Evolutionary conservation across 352 stramenopile species (phyloP), one percentile per base, ranked within the genome.

Genomic region (Phytophthora lateralis): DNA sequence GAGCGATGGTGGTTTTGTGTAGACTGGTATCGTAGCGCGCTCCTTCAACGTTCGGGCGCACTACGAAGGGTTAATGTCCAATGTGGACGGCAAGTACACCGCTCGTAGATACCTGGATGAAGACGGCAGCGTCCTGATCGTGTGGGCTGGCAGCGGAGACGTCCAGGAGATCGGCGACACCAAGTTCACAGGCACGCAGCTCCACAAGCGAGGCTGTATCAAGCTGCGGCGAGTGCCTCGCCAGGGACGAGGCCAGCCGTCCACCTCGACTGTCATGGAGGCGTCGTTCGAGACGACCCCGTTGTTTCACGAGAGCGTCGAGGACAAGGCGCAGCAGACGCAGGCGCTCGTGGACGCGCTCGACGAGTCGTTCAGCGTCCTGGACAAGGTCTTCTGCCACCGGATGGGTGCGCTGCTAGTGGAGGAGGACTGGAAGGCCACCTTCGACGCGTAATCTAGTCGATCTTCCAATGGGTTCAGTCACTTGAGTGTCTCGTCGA

Each of bases 261-360:
- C 63, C 20, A 67, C 46, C 24, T 55, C 50, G 18, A 75, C 76
- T 24, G 59, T 75, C 4, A 56, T 86, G 45, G 75, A 89, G 54
- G 73, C 58, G 18, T 78, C 62, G 44, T 69, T 77, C 38, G 63
- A 76, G 39, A 75, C 70, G 24, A 60, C 70, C 9, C 75, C 79
- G 12, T 57, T 82, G 34, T 67, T 89, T 10, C 71, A 75, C 35
- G 73, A 86, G 3, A 69, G 76, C 20, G 53, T 81, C n/a, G 49
- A 61, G 4, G 63, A 85, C 58, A 56, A 54, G 27, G n/a, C 37
- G 6, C 60, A 67, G 35, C 57, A 78, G 29, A 67, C 51, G 2
- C 45, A 49, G 26, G 30, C 32, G 1, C 18, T 71, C 15, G 12
- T 82, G 12, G 54, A 63, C 42, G 54, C 21, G 14, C 48, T 70